These are phyloP conservation scores for Kluyveromyces starmeri DNA, from an alignment of 805 yeast species.

Conservation along the genomic window DNA sequence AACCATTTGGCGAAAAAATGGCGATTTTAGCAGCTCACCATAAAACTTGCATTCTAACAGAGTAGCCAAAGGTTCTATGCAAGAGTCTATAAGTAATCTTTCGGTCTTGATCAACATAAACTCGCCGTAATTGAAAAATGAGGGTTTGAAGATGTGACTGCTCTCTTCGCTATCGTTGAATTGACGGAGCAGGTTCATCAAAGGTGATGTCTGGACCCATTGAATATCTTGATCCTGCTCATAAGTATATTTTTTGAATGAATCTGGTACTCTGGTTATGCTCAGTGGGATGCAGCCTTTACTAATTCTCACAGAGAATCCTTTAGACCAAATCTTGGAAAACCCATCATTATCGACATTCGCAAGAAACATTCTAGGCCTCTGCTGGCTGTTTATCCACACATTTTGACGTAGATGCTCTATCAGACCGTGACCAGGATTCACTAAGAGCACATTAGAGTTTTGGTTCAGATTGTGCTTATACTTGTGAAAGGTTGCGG, in stretches of 20 bases:
- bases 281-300: conserved; percentile 2
- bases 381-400: conserved; percentile 39
- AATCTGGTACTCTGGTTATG: conserved; percentile 6
- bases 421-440: conserved; percentile 67
- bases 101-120: conserved; percentile 17
- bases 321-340: conserved; percentile 1
- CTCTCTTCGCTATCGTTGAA: background rate
- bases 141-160: background rate
- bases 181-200: conserved; percentile 4
- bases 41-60: conserved; percentile 17
- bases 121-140: conserved; percentile 16
- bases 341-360: conserved; percentile 11
- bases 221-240: background rate
- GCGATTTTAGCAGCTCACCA: conserved; percentile 14
- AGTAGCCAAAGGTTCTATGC: conserved; percentile 20
- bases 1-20: conserved; percentile 8
- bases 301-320: conserved; percentile 4
- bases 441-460: conserved; percentile 52
- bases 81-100: conserved; percentile 16
- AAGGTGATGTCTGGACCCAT: background rate
- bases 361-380: conserved; percentile 58
- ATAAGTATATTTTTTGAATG: conserved; percentile 1
- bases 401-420: conserved; percentile 37
- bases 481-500: conserved; percentile 41
- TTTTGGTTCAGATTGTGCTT: conserved; percentile 31